Evolutionary conservation across 2,329 filamentous ascomycete species (phyloP).

Genomic region (Colletotrichum noveboracense): DNA sequence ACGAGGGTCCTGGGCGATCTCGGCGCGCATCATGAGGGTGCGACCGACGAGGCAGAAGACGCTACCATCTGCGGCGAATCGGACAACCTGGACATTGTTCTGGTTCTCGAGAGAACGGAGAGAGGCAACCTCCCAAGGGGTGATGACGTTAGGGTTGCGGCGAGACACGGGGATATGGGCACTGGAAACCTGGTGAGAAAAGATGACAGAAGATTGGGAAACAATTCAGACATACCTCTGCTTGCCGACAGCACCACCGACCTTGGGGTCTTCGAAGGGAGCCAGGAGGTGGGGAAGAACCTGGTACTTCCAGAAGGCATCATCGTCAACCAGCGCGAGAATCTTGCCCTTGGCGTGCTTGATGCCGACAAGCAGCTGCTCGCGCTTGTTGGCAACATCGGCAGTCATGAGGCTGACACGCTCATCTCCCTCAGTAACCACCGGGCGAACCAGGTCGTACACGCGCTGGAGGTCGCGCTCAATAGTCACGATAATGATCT

Average conservation of each 20-base stretch:
- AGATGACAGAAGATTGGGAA: neutral
- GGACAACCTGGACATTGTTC: slow-evolving; percentile 21
- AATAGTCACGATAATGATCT: slow-evolving; percentile 33
- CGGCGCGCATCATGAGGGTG: slow-evolving; percentile 30
- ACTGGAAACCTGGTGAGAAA: neutral
- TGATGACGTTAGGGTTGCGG: slow-evolving; percentile 25
- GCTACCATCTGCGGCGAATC: slow-evolving; percentile 26
- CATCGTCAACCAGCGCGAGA: slow-evolving; percentile 32
- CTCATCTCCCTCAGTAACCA: neutral
- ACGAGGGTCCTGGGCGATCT: slow-evolving; percentile 24
- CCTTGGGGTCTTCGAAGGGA: slow-evolving; percentile 26
- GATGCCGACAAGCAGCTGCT: slow-evolving; percentile 29
- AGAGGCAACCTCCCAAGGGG: slow-evolving; percentile 31
- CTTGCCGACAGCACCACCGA: slow-evolving; percentile 28
- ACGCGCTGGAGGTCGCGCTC: slow-evolving; percentile 8
- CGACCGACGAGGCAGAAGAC: slow-evolving; percentile 32
- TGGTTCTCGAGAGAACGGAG: slow-evolving; percentile 27
- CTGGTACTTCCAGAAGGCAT: slow-evolving; percentile 24
- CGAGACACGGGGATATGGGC: slow-evolving; percentile 25
- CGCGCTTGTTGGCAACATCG: slow-evolving; percentile 27
- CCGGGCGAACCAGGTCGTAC: neutral
- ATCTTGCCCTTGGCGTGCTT: slow-evolving; percentile 24
- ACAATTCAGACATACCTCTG: slow-evolving; percentile 12
- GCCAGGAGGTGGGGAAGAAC: slow-evolving; percentile 28
- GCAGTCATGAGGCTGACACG: slow-evolving; percentile 23